Evolutionary conservation across 495 filamentous ascomycete genomes (phyloP).

Genomic region (Apodospora peruviana): DNA sequence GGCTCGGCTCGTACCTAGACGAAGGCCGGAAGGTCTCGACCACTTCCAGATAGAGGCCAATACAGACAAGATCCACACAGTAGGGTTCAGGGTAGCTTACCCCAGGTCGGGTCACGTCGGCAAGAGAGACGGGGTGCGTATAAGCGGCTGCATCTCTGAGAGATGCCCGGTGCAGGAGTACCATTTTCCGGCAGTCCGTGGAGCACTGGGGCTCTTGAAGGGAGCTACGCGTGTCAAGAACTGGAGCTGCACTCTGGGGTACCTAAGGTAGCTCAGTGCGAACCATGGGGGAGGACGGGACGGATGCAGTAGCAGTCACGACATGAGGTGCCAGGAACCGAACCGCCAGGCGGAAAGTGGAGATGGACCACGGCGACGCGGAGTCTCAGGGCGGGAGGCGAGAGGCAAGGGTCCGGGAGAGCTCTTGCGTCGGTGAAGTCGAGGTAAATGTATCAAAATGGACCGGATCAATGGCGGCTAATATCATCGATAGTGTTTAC

Average conservation of each 20-base stretch:
- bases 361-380: too few species aligned
- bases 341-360: background rate
- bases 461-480: conserved; percentile 16
- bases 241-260: background rate
- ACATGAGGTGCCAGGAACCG: background rate
- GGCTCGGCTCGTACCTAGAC: conserved; percentile 18
- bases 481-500: conserved; percentile 18
- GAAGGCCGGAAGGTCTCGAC: conserved; percentile 8
- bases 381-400: background rate
- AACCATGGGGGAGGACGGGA: background rate
- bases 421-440: background rate
- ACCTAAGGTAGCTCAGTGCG: background rate
- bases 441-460: background rate
- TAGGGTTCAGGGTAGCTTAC: background rate
- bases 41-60: conserved; percentile 15
- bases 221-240: background rate
- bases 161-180: background rate
- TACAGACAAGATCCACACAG: background rate
- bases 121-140: background rate
- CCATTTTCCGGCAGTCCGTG: background rate
- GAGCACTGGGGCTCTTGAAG: too few species aligned
- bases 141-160: background rate
- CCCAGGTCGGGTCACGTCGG: background rate
- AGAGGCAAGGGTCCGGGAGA: background rate
- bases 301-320: too few species aligned